These are phyloP conservation scores for Pseudodiploospora longispora DNA, from an alignment of 2,329 filamentous ascomycete species.

Conservation along the genomic window DNA sequence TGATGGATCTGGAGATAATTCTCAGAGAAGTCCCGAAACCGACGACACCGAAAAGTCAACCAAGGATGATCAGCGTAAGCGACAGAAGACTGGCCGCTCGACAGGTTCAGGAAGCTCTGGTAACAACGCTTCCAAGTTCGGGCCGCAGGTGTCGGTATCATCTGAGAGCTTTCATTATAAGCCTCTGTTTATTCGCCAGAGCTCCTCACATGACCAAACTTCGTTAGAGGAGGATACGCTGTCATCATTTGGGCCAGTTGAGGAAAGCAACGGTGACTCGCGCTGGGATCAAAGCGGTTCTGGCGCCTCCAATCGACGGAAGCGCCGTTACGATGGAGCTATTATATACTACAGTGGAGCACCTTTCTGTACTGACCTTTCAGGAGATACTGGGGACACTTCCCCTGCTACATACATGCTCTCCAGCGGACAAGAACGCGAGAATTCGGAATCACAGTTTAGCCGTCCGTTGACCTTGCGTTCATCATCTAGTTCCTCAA, in stretches of 20 bases:
- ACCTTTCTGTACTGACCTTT: constrained; percentile 73
- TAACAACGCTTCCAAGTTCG: constrained; percentile 33
- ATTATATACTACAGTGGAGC: constrained; percentile 80
- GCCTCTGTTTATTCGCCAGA: constrained; percentile 49
- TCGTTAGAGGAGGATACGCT: constrained; percentile 42
- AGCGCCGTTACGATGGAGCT: constrained; percentile 57
- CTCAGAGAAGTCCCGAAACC: constrained; percentile 38
- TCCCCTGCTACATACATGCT: constrained; percentile 42
- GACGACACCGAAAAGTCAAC: constrained; percentile 40
- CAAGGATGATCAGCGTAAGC: constrained; percentile 35
- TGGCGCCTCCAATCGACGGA: constrained; percentile 39
- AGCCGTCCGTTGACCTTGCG: constrained; percentile 24
- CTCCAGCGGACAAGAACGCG: constrained; percentile 32
- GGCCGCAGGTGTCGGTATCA: constrained; percentile 28
- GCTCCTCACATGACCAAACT: constrained; percentile 37
- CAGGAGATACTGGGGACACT: constrained; percentile 50
- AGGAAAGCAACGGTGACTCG: constrained; percentile 41
- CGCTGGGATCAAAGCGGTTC: constrained; percentile 40
- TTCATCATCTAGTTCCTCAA: constrained; percentile 43
- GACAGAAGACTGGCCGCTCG: constrained; percentile 32
- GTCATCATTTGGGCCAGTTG: constrained; percentile 39
- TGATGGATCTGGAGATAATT: constrained; percentile 48
- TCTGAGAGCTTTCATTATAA: constrained; percentile 53
- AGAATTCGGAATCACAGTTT: constrained; percentile 10
- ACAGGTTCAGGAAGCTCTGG: constrained; percentile 26